A percentile compares a stretch with the other conserved stretches of the same genome.
phyloP scores from a whole-genome alignment of 306 rosid genomes.

The Cucurbita argyrosperma region DNA sequence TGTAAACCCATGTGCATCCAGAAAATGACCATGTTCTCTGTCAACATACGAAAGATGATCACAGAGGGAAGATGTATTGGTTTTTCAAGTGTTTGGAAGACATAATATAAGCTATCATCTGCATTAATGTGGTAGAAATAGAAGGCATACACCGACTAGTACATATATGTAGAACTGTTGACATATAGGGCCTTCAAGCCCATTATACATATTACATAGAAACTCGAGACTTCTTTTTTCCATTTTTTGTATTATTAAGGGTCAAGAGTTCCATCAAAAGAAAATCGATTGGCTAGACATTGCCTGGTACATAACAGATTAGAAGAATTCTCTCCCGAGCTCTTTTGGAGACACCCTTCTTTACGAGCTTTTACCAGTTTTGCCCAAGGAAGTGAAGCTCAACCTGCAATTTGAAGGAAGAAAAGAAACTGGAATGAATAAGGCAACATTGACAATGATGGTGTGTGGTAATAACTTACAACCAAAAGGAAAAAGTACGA shows the following conservation, averaged over 20 bases:
- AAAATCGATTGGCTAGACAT: neutral
- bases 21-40: neutral
- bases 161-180: neutral
- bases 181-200: neutral
- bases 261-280: neutral
- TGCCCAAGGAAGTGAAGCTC: conserved; percentile 68
- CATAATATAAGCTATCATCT: neutral
- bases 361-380: conserved; percentile 50
- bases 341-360: neutral
- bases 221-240: neutral
- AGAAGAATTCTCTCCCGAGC: neutral
- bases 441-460: neutral
- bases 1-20: neutral
- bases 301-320: neutral
- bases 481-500: neutral
- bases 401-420: conserved; percentile 38
- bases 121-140: neutral
- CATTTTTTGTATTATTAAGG: neutral
- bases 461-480: neutral
- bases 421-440: neutral
- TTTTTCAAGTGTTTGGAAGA: neutral
- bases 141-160: neutral
- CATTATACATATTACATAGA: neutral
- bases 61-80: neutral
- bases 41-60: neutral